Percentiles rank a stretch among this genome's conserved stretches.
Evolutionary conservation across 2,329 filamentous ascomycete species (phyloP).

Genomic region (Huntiella decipiens): DNA sequence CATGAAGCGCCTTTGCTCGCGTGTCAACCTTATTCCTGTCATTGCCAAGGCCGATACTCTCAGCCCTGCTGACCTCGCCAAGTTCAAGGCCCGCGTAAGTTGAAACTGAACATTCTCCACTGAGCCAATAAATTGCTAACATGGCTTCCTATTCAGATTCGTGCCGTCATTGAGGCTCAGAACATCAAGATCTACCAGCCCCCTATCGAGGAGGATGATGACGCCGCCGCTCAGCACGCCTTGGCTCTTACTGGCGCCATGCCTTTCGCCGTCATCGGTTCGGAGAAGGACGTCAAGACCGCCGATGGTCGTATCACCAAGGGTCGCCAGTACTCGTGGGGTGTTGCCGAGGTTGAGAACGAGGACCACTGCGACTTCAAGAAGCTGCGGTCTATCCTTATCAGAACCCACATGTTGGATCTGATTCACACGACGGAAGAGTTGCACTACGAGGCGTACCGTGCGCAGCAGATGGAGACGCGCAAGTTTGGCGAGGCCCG

Average conservation of each 20-base stretch:
- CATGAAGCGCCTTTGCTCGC: slow-evolving; percentile 96
- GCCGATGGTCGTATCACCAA: slow-evolving; percentile 92
- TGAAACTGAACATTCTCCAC: too few species aligned
- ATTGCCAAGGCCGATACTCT: slow-evolving; percentile 97
- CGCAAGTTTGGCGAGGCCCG: slow-evolving; percentile 97
- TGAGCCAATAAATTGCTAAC: not conserved
- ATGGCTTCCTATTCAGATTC: slow-evolving; percentile 43
- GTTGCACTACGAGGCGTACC: slow-evolving; percentile 97
- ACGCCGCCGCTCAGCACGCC: slow-evolving; percentile 85
- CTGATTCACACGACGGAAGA: slow-evolving; percentile 99
- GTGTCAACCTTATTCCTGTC: slow-evolving; percentile 95
- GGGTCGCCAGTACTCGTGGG: slow-evolving; percentile 97
- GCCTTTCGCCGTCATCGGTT: slow-evolving; percentile 97
- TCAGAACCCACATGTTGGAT: slow-evolving; percentile 98
- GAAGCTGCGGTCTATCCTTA: slow-evolving; percentile 96
- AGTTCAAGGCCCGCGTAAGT: slow-evolving; percentile 86
- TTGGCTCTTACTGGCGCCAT: slow-evolving; percentile 89
- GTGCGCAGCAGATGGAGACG: slow-evolving; percentile 98
- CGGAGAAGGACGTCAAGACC: slow-evolving; percentile 97
- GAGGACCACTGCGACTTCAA: slow-evolving; percentile 99
- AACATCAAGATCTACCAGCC: slow-evolving; percentile 99
- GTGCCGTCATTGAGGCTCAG: slow-evolving; percentile 88
- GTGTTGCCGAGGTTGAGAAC: slow-evolving; percentile 98
- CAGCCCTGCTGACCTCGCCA: slow-evolving; percentile 74
- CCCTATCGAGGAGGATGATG: slow-evolving; percentile 93